phyloP scores from a whole-genome alignment of 805 yeast species.

The Wickerhamiella qilinensis region DNA sequence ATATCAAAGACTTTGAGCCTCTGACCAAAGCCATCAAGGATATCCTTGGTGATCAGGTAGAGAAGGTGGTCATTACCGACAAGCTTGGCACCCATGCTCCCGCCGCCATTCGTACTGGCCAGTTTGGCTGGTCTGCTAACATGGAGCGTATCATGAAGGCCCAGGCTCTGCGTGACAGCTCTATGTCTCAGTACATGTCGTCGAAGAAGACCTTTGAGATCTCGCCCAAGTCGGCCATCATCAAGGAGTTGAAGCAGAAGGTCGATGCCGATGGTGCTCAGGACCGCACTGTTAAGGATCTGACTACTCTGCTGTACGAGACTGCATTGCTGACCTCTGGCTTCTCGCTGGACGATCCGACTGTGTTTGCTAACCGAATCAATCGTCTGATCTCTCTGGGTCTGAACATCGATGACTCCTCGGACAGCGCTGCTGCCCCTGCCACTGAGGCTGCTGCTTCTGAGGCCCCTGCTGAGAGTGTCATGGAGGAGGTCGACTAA shows the following conservation, averaged over 20 bases:
- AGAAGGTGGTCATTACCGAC: constrained; percentile 96
- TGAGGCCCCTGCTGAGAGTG: constrained; percentile 2
- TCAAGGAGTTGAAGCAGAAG: constrained; percentile 88
- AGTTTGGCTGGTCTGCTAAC: constrained; percentile 99
- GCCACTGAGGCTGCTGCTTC: constrained; percentile 16
- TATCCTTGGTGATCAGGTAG: constrained; percentile 95
- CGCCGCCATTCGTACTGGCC: constrained; percentile 99
- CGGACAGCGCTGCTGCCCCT: constrained; percentile 26
- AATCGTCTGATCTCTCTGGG: constrained; percentile 97
- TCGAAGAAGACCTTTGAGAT: constrained; percentile 98
- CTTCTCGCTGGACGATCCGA: constrained; percentile 97
- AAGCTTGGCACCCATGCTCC: constrained; percentile 88
- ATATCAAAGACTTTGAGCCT: constrained; percentile 79
- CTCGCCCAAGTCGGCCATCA: constrained; percentile 91
- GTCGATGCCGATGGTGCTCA: constrained; percentile 95
- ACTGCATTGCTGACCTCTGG: constrained; percentile 98
- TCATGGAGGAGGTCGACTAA: constrained; percentile 2
- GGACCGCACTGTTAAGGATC: constrained; percentile 96
- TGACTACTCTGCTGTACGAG: constrained; percentile 90
- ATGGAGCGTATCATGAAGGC: constrained; percentile 99
- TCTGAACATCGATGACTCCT: constrained; percentile 90
- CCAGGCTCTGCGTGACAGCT: constrained; percentile 96
- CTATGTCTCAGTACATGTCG: constrained; percentile 99
- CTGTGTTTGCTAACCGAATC: constrained; percentile 91
- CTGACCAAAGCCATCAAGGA: constrained; percentile 94